These are phyloP conservation scores for Bolboschoenus planiculmis DNA, from an alignment of 176 grass and related monocot species.

Conservation along the genomic window DNA sequence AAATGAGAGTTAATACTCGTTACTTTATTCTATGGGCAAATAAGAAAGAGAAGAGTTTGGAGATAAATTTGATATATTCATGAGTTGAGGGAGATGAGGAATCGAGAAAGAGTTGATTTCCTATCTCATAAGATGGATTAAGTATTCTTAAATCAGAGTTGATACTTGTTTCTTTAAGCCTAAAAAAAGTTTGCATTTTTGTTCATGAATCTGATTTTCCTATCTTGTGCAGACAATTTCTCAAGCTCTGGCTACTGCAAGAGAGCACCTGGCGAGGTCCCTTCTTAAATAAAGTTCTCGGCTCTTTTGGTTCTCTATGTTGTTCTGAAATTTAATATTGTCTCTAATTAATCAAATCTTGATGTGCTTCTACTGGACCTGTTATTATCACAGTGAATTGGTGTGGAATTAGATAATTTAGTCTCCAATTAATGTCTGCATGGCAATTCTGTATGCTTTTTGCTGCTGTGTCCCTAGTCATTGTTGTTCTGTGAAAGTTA, in stretches of 20 bases:
- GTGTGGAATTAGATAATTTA: constrained; percentile 11
- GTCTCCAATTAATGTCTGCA: not conserved
- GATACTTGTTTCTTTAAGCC: no score
- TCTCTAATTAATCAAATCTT: constrained; percentile 15
- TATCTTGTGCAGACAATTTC: constrained; percentile 61
- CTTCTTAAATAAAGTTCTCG: constrained; percentile 66
- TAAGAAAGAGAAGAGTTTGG: no score
- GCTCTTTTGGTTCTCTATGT: not conserved
- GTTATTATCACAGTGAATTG: constrained; percentile 12
- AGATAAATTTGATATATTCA: no score
- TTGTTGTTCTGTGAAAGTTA: not conserved
- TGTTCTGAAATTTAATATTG: not conserved
- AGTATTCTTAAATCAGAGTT: no score
- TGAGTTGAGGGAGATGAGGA: no score
- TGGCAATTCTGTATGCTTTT: not conserved
- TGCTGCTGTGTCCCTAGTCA: not conserved
- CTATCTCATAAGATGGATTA: no score
- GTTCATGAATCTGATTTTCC: not conserved
- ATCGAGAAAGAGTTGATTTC: no score
- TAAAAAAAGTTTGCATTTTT: not conserved
- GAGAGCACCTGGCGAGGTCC: constrained; percentile 88
- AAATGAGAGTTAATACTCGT: no score
- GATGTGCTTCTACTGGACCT: constrained; percentile 2
- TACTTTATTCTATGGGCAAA: no score
- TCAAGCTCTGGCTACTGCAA: constrained; percentile 75